Evolutionary conservation across 2,329 filamentous ascomycete genomes (phyloP).

Genomic region (Penicillium sclerotiorum): DNA sequence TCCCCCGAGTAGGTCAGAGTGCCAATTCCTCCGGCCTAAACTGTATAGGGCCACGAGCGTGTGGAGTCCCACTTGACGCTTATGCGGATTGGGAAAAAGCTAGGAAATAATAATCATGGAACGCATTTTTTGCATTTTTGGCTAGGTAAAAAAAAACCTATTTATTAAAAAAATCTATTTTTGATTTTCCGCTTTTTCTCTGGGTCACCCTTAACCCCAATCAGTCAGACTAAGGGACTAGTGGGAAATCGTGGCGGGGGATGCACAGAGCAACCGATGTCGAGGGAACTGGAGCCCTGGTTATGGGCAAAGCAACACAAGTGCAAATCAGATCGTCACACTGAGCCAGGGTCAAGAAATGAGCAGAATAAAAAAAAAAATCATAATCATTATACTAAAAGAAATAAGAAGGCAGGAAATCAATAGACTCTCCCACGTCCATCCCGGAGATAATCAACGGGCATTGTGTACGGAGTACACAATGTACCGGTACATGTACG

Average conservation of each 20-base stretch:
- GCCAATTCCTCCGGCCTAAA: constrained; percentile 23
- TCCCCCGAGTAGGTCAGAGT: constrained; percentile 23
- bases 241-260: constrained; percentile 33
- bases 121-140: neutral
- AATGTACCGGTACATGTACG: constrained; percentile 1
- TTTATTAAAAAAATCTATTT: neutral
- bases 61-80: constrained; percentile 20
- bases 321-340: constrained; percentile 13
- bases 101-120: neutral
- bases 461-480: neutral
- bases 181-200: neutral
- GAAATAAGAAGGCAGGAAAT: too few species aligned
- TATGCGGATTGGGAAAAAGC: constrained; percentile 12
- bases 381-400: too few species aligned
- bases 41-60: constrained; percentile 25
- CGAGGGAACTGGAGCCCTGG: constrained; percentile 14
- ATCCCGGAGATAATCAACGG: neutral
- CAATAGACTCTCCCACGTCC: neutral
- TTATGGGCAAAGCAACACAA: neutral
- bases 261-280: constrained; percentile 25
- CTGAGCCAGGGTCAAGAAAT: constrained; percentile 13
- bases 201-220: constrained; percentile 10
- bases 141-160: too few species aligned
- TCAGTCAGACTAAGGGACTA: constrained; percentile 19
- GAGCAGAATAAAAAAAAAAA: neutral